A percentile compares a stretch with the other conserved stretches of the same genome.
Conservation (phyloP, 352 stramenopile species). For the Pythium aristosporum region DNA sequence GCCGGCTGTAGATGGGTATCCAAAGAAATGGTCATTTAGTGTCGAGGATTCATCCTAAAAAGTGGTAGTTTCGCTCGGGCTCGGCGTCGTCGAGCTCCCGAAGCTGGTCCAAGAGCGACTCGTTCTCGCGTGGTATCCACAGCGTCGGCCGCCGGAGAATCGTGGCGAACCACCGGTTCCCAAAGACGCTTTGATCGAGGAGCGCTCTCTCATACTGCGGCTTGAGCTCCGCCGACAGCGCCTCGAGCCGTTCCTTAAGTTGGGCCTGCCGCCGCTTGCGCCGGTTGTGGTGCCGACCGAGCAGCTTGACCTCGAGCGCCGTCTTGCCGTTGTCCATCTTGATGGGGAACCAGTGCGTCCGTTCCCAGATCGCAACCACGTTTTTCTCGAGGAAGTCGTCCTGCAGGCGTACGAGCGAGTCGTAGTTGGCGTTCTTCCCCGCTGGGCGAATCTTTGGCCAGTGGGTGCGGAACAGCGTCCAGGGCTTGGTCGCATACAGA, state of each 20-base stretch:
- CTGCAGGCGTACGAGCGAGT: constrained; percentile 29
- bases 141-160: constrained; percentile 40
- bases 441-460: constrained; percentile 32
- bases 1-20: too few relatives aligned
- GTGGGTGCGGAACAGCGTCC: constrained; percentile 19
- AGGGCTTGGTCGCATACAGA: constrained; percentile 31
- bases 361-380: constrained; percentile 45
- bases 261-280: constrained; percentile 42
- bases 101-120: constrained; percentile 38
- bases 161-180: constrained; percentile 25
- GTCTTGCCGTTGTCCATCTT: constrained; percentile 41
- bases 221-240: constrained; percentile 27
- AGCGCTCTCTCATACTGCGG: constrained; percentile 26
- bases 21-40: too few relatives aligned
- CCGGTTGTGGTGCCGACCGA: constrained; percentile 35
- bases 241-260: constrained; percentile 38
- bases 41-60: background rate
- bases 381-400: constrained; percentile 38
- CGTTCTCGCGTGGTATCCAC: constrained; percentile 40
- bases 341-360: constrained; percentile 51
- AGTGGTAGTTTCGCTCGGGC: constrained; percentile 33
- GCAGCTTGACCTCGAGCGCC: constrained; percentile 27
- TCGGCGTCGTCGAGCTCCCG: constrained; percentile 35
- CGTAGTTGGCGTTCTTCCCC: constrained; percentile 16
- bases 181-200: constrained; percentile 44